Percentiles rank a stretch among this genome's conserved stretches.
phyloP scores from a whole-genome alignment of 371 early-diverging fungal species.

The Apophysomyces trapeziformis region DNA sequence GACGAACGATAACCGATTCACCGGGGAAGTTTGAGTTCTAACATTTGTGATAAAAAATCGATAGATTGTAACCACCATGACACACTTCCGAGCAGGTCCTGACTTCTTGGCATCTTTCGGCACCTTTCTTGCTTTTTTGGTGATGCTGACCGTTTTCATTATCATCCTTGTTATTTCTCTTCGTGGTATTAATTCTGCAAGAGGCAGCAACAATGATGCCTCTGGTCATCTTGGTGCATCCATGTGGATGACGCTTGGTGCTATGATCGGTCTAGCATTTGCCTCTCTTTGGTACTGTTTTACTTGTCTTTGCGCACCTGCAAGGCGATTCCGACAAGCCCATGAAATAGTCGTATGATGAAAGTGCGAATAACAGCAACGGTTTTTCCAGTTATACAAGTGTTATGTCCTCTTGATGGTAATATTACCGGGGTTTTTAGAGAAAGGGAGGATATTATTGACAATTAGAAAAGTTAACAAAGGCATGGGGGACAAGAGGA shows the following conservation, averaged over 20 bases:
- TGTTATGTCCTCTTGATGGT: no score
- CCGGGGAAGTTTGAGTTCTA: no score
- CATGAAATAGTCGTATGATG: background rate
- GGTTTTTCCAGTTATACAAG: no score
- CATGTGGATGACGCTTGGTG: constrained; percentile 37
- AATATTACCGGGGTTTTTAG: no score
- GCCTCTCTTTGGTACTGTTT: constrained; percentile 34
- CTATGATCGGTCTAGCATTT: constrained; percentile 30
- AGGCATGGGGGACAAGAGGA: no score
- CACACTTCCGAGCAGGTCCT: constrained; percentile 26
- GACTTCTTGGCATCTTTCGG: constrained; percentile 29
- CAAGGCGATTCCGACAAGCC: constrained; percentile 20
- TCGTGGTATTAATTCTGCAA: constrained; percentile 38
- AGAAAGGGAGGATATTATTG: no score
- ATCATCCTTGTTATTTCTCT: constrained; percentile 36
- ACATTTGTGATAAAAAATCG: no score
- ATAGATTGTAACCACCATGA: constrained; percentile 22
- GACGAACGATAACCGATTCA: no score
- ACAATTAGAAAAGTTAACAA: no score
- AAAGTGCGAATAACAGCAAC: no score
- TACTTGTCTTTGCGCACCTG: constrained; percentile 28
- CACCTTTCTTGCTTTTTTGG: constrained; percentile 33
- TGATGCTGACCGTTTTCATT: constrained; percentile 34
- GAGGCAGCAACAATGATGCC: constrained; percentile 19
- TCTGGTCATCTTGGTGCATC: constrained; percentile 39